These are phyloP conservation scores for Neohortaea acidophila DNA, from an alignment of 495 filamentous ascomycete genomes.

Conservation along the genomic window DNA sequence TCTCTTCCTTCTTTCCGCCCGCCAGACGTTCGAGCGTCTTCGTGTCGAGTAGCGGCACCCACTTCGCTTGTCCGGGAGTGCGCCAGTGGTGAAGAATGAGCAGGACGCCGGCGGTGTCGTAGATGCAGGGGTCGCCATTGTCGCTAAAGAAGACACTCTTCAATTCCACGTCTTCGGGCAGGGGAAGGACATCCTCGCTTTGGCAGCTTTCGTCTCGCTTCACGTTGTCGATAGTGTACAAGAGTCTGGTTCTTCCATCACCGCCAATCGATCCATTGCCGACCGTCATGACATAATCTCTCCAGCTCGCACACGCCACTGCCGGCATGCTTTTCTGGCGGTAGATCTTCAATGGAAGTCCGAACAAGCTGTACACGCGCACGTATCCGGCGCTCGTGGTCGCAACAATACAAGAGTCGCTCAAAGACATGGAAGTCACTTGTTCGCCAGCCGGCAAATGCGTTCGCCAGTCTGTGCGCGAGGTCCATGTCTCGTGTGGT, in stretches of 20 bases:
- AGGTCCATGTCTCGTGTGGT: constrained; percentile 92
- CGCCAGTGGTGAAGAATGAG: constrained; percentile 86
- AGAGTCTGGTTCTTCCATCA: constrained; percentile 56
- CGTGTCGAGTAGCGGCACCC: constrained; percentile 87
- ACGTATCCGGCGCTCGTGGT: constrained; percentile 76
- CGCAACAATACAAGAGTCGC: constrained; percentile 77
- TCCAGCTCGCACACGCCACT: constrained; percentile 82
- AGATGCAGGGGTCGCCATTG: constrained; percentile 80
- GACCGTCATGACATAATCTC: constrained; percentile 84
- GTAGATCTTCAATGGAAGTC: constrained; percentile 74
- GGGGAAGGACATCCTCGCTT: constrained; percentile 76
- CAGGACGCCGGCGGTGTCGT: constrained; percentile 76
- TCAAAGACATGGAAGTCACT: constrained; percentile 75
- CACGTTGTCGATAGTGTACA: constrained; percentile 85
- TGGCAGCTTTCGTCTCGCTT: constrained; percentile 87
- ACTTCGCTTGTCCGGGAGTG: constrained; percentile 63
- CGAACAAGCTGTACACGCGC: constrained; percentile 82
- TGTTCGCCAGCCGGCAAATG: constrained; percentile 66
- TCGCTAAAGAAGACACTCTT: constrained; percentile 86
- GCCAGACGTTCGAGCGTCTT: constrained; percentile 64
- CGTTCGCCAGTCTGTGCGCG: constrained; percentile 79
- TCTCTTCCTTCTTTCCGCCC: constrained; percentile 69
- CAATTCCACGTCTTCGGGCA: constrained; percentile 50
- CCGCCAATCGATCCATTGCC: constrained; percentile 76
- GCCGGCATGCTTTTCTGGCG: constrained; percentile 77